These are phyloP conservation scores for Coemansia sp. DNA, from an alignment of 192 early-diverging fungal species.

Conservation along the genomic window DNA sequence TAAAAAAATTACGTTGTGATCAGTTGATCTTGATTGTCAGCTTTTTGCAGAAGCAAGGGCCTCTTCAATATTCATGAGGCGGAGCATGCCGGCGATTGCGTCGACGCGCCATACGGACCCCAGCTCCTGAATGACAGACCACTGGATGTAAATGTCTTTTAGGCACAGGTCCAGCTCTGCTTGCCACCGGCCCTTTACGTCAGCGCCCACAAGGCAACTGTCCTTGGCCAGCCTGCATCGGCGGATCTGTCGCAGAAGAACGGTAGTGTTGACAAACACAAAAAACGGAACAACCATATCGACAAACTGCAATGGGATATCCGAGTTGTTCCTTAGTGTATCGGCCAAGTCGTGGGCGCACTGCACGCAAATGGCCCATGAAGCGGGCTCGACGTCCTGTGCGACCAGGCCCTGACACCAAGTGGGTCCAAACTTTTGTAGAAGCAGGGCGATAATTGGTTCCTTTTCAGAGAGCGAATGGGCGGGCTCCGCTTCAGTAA, in stretches of 20 bases:
- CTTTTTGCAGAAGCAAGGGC: slow-evolving; percentile 9
- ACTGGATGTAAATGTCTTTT: neutral
- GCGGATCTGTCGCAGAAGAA: slow-evolving; percentile 26
- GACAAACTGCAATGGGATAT: slow-evolving; percentile 23
- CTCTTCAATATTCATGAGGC: slow-evolving; percentile 20
- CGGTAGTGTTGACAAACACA: slow-evolving; percentile 17
- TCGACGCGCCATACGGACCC: slow-evolving; percentile 15
- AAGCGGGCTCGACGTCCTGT: slow-evolving; percentile 14
- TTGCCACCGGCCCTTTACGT: neutral
- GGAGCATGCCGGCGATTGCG: slow-evolving; percentile 8
- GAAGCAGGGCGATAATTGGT: slow-evolving; percentile 8
- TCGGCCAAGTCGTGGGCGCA: slow-evolving; percentile 15
- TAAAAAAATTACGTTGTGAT: neutral
- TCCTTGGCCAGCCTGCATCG: neutral
- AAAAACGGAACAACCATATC: slow-evolving; percentile 20
- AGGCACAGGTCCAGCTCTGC: slow-evolving; percentile 6
- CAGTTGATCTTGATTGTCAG: neutral
- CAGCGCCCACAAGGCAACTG: neutral
- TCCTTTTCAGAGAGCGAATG: no score
- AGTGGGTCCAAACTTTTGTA: slow-evolving; percentile 13
- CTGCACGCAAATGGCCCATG: slow-evolving; percentile 14
- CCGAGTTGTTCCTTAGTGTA: slow-evolving; percentile 6
- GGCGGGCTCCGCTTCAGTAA: slow-evolving; percentile 21
- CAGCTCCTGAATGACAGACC: slow-evolving; percentile 8
- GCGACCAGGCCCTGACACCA: slow-evolving; percentile 25